Percentiles rank a stretch among this genome's conserved stretches.
These are phyloP conservation scores for Stagonosporopsis tanaceti DNA, from an alignment of 2,329 filamentous ascomycete species.

Conservation along the genomic window DNA sequence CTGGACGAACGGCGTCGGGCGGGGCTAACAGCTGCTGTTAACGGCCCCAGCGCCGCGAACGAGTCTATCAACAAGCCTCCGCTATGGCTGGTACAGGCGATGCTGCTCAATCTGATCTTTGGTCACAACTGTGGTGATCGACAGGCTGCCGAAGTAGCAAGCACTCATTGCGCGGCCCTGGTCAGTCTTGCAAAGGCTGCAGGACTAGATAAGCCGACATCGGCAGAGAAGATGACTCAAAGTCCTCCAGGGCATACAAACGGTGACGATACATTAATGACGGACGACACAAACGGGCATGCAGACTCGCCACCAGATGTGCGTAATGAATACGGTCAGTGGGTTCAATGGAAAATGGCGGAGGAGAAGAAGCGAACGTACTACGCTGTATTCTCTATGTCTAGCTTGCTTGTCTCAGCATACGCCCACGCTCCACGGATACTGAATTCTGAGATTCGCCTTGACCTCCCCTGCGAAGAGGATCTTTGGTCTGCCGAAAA, in stretches of 20 bases:
- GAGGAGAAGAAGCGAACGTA: constrained; percentile 95
- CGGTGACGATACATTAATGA: constrained; percentile 67
- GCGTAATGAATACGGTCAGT: constrained; percentile 71
- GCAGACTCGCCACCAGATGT: constrained; percentile 55
- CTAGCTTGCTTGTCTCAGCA: constrained; percentile 86
- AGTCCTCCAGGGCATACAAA: constrained; percentile 39
- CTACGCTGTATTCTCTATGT: constrained; percentile 89
- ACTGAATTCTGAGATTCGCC: constrained; percentile 89
- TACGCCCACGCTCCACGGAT: constrained; percentile 93
- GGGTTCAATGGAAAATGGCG: constrained; percentile 85
- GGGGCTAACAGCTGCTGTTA: constrained; percentile 72
- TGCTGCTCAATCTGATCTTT: constrained; percentile 95
- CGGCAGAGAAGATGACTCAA: constrained; percentile 30
- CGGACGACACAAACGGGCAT: constrained; percentile 52
- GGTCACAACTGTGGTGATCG: constrained; percentile 95
- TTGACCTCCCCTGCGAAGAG: constrained; percentile 92
- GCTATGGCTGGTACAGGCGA: constrained; percentile 94
- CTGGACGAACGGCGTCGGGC: constrained; percentile 89
- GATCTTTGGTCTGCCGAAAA: constrained; percentile 86
- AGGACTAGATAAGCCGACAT: constrained; percentile 69
- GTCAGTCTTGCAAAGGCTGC: constrained; percentile 91
- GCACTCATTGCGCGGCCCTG: constrained; percentile 87
- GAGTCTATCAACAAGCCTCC: constrained; percentile 77
- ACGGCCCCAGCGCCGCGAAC: constrained; percentile 58
- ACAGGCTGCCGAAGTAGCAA: constrained; percentile 87